Evolutionary conservation across 257 asterid species (phyloP), one percentile per base, ranked within the genome.

Genomic region (Haberlea rhodopensis): DNA sequence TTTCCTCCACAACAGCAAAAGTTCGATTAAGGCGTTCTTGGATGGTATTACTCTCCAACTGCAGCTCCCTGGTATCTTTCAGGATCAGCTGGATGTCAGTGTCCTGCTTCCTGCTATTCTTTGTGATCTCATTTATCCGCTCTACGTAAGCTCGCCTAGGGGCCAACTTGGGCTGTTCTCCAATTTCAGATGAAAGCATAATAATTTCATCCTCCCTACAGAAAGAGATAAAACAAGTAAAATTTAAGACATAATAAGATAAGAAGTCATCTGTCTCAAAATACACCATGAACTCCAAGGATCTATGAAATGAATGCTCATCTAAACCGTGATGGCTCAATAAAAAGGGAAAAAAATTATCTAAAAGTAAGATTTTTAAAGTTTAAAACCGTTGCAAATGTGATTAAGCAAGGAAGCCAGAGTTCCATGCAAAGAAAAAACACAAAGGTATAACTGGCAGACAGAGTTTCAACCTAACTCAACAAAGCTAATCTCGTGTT

Each of bases 81-180:
- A 90, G 78, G 78, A 90, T 90, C 49, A 67, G 78, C 34, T 85
- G 84, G 51, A 85, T 74, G 79, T 87, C 96, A 58, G 53, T 75
- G 51, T 90, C 97, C 80, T 79, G 97, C 70, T 90, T 90, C 70
- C 85, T 52, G 79, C 95, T 85, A 74, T 87, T 90, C 78, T 85
- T 87, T n/a, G 96, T 85, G 76, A 87, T 85, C 82, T 87, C 95
- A 65, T 72, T 81, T 57, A 87, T 77, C 65, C 89, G 84, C 65
- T 84, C 82, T 57, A 87, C 75, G 73, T 84, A 79, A 46, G 91
- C 81, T 71, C 73, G 71, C 60, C 91, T 75, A 0, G 82, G 75
- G 60, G 82, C 81, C 70, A 78, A 24, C 59, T 84, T 81, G 21
- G 86, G 84, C 71, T 78, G 87, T 60, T 80, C 81, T 63, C 73